Evolutionary conservation across 164 flowering plant species (phyloP).

Genomic region (Annona cherimola): DNA sequence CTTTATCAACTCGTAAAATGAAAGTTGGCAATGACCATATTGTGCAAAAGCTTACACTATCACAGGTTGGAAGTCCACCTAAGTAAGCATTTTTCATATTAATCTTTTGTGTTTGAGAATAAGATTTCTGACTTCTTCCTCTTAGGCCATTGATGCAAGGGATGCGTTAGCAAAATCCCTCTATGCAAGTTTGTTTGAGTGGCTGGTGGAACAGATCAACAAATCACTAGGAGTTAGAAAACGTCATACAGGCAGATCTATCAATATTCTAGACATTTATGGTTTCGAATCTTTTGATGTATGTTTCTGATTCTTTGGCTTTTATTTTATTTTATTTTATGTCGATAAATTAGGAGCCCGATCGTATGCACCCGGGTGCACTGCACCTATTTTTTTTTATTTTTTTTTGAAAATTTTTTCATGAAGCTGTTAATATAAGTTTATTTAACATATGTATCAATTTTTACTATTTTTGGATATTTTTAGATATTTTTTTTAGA

Average conservation of each 20-base stretch:
- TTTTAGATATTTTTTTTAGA: no score
- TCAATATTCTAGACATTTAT: conserved; percentile 97
- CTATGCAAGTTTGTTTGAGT: conserved; percentile 91
- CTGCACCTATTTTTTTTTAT: no score
- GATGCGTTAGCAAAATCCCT: conserved; percentile 98
- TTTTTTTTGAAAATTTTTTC: no score
- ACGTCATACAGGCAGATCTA: conserved; percentile 87
- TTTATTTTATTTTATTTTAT: neutral
- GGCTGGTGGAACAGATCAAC: conserved; percentile 96
- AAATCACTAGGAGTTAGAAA: conserved; percentile 89
- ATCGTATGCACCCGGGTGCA: no score
- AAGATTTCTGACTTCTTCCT: neutral
- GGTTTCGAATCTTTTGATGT: conserved; percentile 98
- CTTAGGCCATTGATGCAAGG: conserved; percentile 82
- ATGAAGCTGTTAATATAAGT: no score
- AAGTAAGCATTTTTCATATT: neutral
- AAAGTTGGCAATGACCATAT: conserved; percentile 83
- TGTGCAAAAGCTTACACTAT: conserved; percentile 78
- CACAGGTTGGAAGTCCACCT: conserved; percentile 56
- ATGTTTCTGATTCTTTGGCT: conserved; percentile 14
- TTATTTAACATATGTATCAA: no score
- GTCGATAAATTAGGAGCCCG: no score
- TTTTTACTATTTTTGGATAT: no score
- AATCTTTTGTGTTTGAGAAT: neutral
- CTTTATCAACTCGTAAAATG: conserved; percentile 93